Evolutionary conservation across 1,139 yeast species (phyloP).

Genomic region (Geotrichum aggregatum): DNA sequence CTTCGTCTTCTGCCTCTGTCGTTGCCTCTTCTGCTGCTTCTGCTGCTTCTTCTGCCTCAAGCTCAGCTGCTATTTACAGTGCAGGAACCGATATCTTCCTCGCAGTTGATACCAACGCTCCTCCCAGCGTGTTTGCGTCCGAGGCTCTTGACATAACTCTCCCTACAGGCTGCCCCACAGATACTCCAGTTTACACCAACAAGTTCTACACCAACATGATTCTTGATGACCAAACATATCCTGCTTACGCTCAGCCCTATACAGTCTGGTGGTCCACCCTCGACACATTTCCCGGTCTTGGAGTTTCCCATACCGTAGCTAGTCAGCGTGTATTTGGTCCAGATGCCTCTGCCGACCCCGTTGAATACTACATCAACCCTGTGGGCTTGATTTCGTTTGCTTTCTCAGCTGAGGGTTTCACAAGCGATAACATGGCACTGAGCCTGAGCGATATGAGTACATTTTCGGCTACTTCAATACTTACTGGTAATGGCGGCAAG

Average conservation of each 20-base stretch:
- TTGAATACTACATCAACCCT: conserved; percentile 40
- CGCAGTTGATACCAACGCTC: conserved; percentile 48
- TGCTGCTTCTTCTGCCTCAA: conserved; percentile 17
- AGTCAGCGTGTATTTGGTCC: conserved; percentile 65
- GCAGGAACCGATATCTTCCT: conserved; percentile 46
- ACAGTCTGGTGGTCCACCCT: conserved; percentile 53
- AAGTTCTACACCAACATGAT: conserved; percentile 78
- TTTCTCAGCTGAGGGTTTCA: conserved; percentile 36
- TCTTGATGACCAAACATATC: conserved; percentile 55
- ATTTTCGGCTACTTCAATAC: conserved; percentile 50
- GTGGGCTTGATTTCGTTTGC: conserved; percentile 40
- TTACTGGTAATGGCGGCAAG: conserved; percentile 21
- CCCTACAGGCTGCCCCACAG: conserved; percentile 48
- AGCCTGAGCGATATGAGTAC: conserved; percentile 47
- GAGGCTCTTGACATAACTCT: conserved; percentile 47
- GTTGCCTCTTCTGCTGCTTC: conserved; percentile 10
- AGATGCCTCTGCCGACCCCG: conserved; percentile 37
- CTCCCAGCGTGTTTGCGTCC: conserved; percentile 49
- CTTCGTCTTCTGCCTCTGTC: conserved; percentile 6
- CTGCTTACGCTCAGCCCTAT: conserved; percentile 58
- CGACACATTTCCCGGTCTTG: conserved; percentile 67
- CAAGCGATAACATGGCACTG: conserved; percentile 49
- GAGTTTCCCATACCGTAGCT: conserved; percentile 59
- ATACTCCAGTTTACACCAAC: conserved; percentile 66
- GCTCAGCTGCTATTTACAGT: conserved; percentile 24